These are phyloP conservation scores for Lentinula detonsa DNA, from an alignment of 768 basidiomycete species.

Conservation along the genomic window DNA sequence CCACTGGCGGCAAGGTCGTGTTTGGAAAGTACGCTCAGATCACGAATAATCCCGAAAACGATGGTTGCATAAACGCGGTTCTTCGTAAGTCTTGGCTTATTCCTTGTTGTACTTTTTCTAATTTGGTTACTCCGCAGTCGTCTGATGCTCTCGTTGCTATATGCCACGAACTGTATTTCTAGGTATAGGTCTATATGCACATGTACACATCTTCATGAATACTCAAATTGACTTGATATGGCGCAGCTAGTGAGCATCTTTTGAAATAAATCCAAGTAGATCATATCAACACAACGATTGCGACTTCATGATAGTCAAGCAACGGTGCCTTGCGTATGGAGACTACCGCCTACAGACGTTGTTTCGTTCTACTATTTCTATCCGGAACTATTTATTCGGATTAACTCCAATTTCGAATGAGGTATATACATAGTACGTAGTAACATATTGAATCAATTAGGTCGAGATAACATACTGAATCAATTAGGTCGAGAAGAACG, in stretches of 20 bases:
- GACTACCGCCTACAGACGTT: too few species aligned
- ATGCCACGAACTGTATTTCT: not conserved
- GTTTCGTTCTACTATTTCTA: too few species aligned
- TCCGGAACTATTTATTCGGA: too few species aligned
- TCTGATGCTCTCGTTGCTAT: not conserved
- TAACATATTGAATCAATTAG: not conserved
- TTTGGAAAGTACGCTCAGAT: slow-evolving; percentile 93
- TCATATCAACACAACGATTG: too few species aligned
- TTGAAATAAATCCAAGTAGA: too few species aligned
- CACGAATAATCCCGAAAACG: slow-evolving; percentile 94
- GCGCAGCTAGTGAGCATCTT: too few species aligned
- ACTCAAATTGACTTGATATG: too few species aligned
- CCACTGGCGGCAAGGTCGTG: slow-evolving; percentile 91
- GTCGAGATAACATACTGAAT: too few species aligned
- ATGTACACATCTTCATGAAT: not conserved
- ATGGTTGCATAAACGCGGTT: slow-evolving; percentile 94
- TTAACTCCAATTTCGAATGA: too few species aligned
- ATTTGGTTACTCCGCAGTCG: not conserved
- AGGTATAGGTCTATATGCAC: not conserved
- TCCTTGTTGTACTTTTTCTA: not conserved
- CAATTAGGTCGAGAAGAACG: not conserved
- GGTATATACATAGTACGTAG: too few species aligned
- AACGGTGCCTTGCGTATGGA: too few species aligned
- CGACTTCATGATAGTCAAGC: too few species aligned
- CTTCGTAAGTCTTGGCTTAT: slow-evolving; percentile 52